Base-by-base conservation (phyloP, 164 flowering plant genomes). In the Vitis labrusca region DNA sequence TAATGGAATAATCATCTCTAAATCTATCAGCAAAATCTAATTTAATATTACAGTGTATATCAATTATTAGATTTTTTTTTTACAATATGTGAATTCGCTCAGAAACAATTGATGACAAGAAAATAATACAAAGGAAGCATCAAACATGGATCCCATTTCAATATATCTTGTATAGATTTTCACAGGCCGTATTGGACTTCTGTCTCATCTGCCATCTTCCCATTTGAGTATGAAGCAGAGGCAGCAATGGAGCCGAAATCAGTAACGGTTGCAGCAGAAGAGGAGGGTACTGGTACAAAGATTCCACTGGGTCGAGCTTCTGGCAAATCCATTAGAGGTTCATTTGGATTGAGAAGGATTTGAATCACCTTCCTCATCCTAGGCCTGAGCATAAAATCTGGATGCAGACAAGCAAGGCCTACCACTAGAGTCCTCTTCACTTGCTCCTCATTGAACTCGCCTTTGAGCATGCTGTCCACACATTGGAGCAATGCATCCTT, bases 321-420 rank as follows among this genome's bases (percentile, higher is more conserved):
- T 1, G 87, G 83, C 73, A 85, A 52, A 29, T 77, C 77, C 75
- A 85, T 69, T 15, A 84, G 13, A 15, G 89, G 85, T 70, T 85
- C 89, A 66, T 79, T 66, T 2, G 77, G 74, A 64, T 84, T 85
- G 71, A 70, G 19, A 65, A 85, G 73, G 6, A 85, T 62, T 27
- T 85, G 87, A 47, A 83, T 81, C 55, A 83, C 83, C 68, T 80
- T 82, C 14, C 86, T 69, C 65, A 80, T 80, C 27, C 49, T 73
- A 7, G 89, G 86, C 50, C 89, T 66, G 12, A 44, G 2, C 67
- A 27, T 50, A 4, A 77, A 73, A 48, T 83, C 79, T 3, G 84
- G 84, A 67, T 83, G 84, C 64, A 82, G 71, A 68, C 86, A 80
- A 3, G 81, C 84, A 0, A 83, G 68, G 15, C 84, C 84, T 29